Conservation (phyloP, 257 asterid species). For the Nicotiana noctiflora region DNA sequence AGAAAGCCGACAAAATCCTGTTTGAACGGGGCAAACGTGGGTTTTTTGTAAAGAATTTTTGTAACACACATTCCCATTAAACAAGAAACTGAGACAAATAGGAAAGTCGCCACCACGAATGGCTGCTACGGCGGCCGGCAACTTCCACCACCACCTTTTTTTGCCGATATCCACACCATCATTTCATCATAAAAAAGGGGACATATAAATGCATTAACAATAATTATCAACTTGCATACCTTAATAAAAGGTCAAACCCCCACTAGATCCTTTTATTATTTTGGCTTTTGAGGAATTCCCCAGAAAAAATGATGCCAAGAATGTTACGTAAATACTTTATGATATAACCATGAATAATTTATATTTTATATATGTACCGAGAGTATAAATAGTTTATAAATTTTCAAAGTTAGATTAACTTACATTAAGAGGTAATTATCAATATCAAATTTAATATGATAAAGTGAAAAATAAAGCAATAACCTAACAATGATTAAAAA, state of each 20-base stretch:
- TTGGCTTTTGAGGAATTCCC: not conserved
- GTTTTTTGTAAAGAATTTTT: constrained; percentile 13
- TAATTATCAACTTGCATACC: constrained; percentile 2
- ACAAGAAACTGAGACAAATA: not conserved
- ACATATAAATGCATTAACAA: not conserved
- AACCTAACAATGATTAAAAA: not conserved
- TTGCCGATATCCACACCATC: constrained; percentile 10
- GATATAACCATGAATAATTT: not conserved
- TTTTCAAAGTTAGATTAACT: no score
- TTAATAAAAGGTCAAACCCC: not conserved
- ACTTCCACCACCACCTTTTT: constrained; percentile 23
- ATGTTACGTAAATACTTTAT: not conserved
- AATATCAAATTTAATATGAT: no score
- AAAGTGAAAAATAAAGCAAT: not conserved
- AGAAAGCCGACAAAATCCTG: constrained; percentile 24
- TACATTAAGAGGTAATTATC: no score
- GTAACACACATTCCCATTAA: constrained; percentile 14
- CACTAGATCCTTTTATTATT: not conserved
- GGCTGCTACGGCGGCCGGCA: constrained; percentile 13
- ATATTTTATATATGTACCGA: not conserved
- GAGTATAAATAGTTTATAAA: not conserved
- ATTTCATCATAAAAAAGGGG: not conserved
- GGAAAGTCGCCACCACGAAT: not conserved
- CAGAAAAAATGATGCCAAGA: not conserved
- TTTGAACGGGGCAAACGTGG: constrained; percentile 25